A percentile compares a stretch with the other conserved stretches of the same genome.
Evolutionary conservation across 1,139 yeast species (phyloP).

Genomic region (Pneumocystis jirovecii): DNA sequence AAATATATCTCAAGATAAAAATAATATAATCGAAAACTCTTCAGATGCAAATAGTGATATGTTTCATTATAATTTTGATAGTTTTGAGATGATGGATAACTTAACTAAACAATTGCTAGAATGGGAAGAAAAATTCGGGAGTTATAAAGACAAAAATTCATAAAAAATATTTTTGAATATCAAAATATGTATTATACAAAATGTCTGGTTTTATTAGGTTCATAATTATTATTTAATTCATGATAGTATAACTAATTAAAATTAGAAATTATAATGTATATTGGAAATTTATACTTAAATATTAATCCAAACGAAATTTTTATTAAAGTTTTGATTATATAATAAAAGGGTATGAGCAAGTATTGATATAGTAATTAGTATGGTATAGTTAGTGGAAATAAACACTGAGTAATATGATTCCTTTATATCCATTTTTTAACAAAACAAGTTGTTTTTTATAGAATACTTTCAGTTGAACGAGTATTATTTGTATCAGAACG

Average conservation of each 20-base stretch:
- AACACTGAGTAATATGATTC: background rate
- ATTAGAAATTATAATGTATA: background rate
- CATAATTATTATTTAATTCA: background rate
- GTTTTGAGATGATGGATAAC: slow-evolving; percentile 49
- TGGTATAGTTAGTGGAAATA: background rate
- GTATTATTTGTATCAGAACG: background rate
- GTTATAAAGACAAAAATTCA: slow-evolving; percentile 12
- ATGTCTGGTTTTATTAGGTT: background rate
- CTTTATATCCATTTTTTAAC: background rate
- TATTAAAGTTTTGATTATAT: background rate
- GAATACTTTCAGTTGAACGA: background rate
- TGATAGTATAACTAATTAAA: background rate
- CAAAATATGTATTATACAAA: background rate
- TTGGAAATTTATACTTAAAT: background rate
- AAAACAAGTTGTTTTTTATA: background rate
- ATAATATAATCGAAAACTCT: background rate
- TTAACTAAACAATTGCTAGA: slow-evolving; percentile 50
- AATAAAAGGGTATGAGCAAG: background rate
- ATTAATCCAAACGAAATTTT: background rate
- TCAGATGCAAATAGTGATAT: slow-evolving; percentile 22
- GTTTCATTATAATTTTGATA: slow-evolving; percentile 40
- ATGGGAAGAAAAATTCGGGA: slow-evolving; percentile 69
- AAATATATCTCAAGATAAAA: background rate
- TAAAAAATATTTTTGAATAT: background rate
- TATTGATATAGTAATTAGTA: background rate